A percentile compares a stretch with the other conserved stretches of the same genome.
phyloP scores from a whole-genome alignment of 2,329 filamentous ascomycete genomes.

The Metarhizium brunneum region DNA sequence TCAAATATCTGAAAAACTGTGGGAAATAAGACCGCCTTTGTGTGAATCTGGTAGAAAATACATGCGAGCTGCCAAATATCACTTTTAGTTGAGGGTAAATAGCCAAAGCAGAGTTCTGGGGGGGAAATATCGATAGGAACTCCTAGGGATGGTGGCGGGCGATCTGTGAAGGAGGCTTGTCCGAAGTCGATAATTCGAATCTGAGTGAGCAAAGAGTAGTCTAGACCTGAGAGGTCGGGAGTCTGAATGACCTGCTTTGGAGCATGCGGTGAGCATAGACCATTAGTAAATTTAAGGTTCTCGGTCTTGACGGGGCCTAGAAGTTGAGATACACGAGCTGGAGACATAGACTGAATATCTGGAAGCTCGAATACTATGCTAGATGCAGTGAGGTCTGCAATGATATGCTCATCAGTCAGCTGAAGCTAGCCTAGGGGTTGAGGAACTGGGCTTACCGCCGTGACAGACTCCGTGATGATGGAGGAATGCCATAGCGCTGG shows the following conservation, averaged over 20 bases:
- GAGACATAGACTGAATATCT: neutral
- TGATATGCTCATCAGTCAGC: neutral
- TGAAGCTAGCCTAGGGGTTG: neutral
- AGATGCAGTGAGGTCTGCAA: conserved; percentile 2
- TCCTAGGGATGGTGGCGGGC: no score
- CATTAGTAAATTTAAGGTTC: neutral
- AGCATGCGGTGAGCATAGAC: conserved; percentile 2
- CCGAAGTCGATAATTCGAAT: no score
- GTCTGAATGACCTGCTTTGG: conserved; percentile 2
- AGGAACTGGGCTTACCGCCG: conserved; percentile 2
- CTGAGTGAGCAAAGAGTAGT: no score
- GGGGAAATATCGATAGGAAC: no score
- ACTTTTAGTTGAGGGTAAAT: no score
- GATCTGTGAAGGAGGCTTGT: no score
- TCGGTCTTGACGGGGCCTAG: conserved; percentile 3
- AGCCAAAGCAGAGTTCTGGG: no score
- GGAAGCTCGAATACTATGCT: conserved; percentile 6
- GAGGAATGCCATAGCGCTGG: conserved; percentile 6
- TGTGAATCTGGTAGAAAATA: no score
- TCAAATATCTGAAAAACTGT: no score
- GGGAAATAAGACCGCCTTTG: no score
- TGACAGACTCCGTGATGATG: conserved; percentile 7
- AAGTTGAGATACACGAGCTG: conserved; percentile 1
- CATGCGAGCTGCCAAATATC: no score
- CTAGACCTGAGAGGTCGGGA: no score